A percentile compares a stretch with the other conserved stretches of the same genome.
These are phyloP conservation scores for Coemansia sp. DNA, from an alignment of 192 early-diverging fungal genomes.

Conservation along the genomic window DNA sequence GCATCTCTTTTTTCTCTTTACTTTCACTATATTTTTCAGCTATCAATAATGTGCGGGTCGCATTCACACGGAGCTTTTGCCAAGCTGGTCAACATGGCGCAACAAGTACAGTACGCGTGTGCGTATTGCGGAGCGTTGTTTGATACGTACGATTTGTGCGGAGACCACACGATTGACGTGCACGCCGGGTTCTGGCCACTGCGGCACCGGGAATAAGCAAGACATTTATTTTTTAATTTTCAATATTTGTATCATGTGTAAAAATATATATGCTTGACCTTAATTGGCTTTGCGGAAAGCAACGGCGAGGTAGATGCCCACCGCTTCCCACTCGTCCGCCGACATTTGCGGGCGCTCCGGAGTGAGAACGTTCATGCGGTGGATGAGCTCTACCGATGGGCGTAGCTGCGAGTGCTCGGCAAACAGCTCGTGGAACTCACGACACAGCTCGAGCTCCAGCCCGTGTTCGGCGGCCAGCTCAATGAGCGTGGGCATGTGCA, in stretches of 20 bases:
- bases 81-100: conserved; percentile 2
- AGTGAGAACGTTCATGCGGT: conserved; percentile 82
- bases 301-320: conserved; percentile 58
- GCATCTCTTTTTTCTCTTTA: neutral
- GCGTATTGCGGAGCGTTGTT: conserved; percentile 10
- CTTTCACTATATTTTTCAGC: neutral
- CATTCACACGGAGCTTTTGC: neutral
- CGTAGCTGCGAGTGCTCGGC: conserved; percentile 57
- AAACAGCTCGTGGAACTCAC: conserved; percentile 85
- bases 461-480: conserved; percentile 81
- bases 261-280: neutral
- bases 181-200: conserved; percentile 14
- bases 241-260: neutral
- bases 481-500: conserved; percentile 81
- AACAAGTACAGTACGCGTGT: conserved; percentile 12
- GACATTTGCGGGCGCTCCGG: conserved; percentile 63
- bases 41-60: conserved; percentile 1
- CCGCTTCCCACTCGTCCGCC: conserved; percentile 90
- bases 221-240: neutral
- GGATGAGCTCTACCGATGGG: conserved; percentile 63
- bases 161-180: conserved; percentile 38
- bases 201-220: neutral
- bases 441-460: conserved; percentile 70
- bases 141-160: conserved; percentile 31
- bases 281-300: conserved; percentile 19